Base-by-base conservation (phyloP, 2,329 filamentous ascomycete genomes). In the Verticillium dahliae region DNA sequence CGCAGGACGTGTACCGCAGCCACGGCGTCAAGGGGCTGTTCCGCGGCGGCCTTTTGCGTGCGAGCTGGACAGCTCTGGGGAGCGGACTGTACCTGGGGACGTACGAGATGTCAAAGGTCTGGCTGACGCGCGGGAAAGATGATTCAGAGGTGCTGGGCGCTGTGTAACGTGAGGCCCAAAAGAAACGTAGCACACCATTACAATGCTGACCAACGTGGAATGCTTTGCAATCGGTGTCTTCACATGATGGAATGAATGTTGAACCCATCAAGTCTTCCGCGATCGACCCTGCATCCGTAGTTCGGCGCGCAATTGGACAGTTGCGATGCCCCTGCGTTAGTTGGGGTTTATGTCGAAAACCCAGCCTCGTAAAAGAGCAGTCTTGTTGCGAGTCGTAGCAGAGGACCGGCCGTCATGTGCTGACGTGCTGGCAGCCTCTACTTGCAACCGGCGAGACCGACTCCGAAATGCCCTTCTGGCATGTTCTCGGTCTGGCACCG, bases 1-100 rank as follows among this genome's bases (percentile, higher is more conserved):
- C 87, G 4, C 81, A 78, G 65, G 81, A 89, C 65, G 83, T 97
- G 14, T 79, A 89, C 60, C 74, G 73, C 0, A 84, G 90, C 64
- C 83, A 86, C 66, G 93, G 92, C 1, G 66, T 91, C 1, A 85
- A 78, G 62, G 92, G 92, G 0, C 74, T 97, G 41, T 96, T 95
- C 73, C 81, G 90, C 38, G 93, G 93, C 6, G 91, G 87, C 2
- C 76, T 83, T 38, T 76, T 97, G 66, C 84, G 93, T 63, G 86
- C 84, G 9, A 83, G 84, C 1, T 97, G 92, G 92, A 95, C 92
- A 14, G 88, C 91, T 60, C 66, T 96, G 5, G 91, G 92, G 0
- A 90, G 90, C 71, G 92, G 92, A 3, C 76, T 97, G 61, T 97
- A 97, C 78, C 76, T 97, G 52, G 91, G 91, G 31, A 89, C 90